Conservation (phyloP, 129 eudicot species). For the Lonicera japonica region DNA sequence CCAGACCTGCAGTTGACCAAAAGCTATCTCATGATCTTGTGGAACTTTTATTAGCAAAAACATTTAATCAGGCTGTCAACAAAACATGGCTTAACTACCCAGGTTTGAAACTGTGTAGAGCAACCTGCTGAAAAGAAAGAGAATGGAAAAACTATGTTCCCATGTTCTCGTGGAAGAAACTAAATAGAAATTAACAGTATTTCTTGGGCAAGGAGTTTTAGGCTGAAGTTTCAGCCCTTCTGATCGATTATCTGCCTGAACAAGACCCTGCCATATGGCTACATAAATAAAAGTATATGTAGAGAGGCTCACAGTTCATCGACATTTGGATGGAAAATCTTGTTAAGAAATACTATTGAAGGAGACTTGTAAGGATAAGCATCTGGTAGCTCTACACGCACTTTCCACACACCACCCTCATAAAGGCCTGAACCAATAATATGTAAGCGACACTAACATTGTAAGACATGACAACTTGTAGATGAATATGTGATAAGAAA, state of each 20-base stretch:
- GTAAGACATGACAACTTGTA: too few species aligned
- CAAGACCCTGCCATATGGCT: neutral
- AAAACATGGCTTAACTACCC: too few species aligned
- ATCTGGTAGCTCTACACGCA: constrained; percentile 74
- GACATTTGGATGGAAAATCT: constrained; percentile 86
- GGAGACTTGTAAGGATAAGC: constrained; percentile 90
- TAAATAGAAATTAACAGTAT: neutral
- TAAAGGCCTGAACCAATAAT: constrained; percentile 47
- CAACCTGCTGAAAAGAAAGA: neutral
- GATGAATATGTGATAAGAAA: too few species aligned
- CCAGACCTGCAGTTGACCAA: constrained; percentile 63
- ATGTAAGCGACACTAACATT: neutral
- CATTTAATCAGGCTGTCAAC: neutral
- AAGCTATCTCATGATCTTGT: constrained; percentile 10
- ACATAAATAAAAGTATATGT: neutral
- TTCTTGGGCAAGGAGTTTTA: too few species aligned
- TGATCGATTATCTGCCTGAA: neutral
- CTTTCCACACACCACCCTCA: constrained; percentile 91
- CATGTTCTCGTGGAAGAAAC: constrained; percentile 1
- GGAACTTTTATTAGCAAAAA: neutral
- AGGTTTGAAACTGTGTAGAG: too few species aligned
- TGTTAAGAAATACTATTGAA: constrained; percentile 66
- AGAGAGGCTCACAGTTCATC: constrained; percentile 58
- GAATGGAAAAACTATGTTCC: neutral
- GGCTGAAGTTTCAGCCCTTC: too few species aligned